Conservation (phyloP, 2,329 filamentous ascomycete species). For the Ascochyta fabae region DNA sequence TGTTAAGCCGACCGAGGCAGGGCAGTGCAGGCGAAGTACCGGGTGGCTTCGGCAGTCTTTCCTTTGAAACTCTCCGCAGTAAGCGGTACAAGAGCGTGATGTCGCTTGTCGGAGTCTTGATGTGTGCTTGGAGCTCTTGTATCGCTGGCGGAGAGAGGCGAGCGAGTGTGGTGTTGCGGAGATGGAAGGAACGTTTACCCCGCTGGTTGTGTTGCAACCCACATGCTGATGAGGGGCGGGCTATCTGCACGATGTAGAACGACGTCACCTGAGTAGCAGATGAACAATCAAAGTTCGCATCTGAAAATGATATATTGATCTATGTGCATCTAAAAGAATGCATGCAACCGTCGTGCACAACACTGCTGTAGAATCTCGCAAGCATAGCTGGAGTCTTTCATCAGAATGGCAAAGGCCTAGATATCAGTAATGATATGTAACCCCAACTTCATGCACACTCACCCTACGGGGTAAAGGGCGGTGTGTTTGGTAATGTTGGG, state of each 20-base stretch:
- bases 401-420: conserved; percentile 3
- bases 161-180: conserved; percentile 14
- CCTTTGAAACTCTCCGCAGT: conserved; percentile 21
- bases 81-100: conserved; percentile 35
- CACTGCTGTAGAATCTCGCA: neutral
- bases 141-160: conserved; percentile 31
- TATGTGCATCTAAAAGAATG: conserved; percentile 12
- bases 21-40: conserved; percentile 3
- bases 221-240: conserved; percentile 2
- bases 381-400: neutral
- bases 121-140: conserved; percentile 34
- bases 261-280: conserved; percentile 19
- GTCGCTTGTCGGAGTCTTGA: conserved; percentile 20
- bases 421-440: conserved; percentile 54
- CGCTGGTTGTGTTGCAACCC: conserved; percentile 14
- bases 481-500: conserved; percentile 72
- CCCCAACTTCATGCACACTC: conserved; percentile 70
- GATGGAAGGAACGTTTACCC: conserved; percentile 19
- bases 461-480: conserved; percentile 58
- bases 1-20: conserved; percentile 18
- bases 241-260: conserved; percentile 14
- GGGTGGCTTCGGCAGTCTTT: conserved; percentile 11
- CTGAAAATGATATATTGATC: conserved; percentile 14
- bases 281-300: conserved; percentile 3
- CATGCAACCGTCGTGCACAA: neutral